Evolutionary conservation across 2,329 filamentous ascomycete genomes (phyloP).

Genomic region (Scedosporium aurantiacum): DNA sequence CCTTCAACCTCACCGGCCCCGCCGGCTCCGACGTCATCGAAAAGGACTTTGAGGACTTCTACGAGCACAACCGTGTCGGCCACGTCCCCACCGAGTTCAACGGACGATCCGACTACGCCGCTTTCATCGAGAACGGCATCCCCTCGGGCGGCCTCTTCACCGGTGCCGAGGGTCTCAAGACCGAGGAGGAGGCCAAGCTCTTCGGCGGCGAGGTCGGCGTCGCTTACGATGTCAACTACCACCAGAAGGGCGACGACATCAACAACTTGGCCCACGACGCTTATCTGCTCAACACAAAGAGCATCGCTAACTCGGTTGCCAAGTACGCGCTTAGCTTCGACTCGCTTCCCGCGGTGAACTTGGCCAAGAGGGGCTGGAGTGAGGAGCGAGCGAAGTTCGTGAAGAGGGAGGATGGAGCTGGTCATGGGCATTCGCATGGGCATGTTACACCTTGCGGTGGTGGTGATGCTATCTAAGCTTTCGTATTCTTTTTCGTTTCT

Average conservation of each 20-base stretch:
- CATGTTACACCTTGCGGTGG: constrained; percentile 21
- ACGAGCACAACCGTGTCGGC: constrained; percentile 29
- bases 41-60: constrained; percentile 47
- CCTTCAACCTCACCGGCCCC: constrained; percentile 43
- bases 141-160: constrained; percentile 60
- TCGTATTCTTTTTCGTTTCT: not conserved
- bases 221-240: constrained; percentile 34
- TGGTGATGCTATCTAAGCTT: constrained; percentile 6
- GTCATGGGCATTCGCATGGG: constrained; percentile 10
- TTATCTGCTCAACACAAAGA: constrained; percentile 32
- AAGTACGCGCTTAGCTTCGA: constrained; percentile 29
- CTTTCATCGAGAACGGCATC: constrained; percentile 55
- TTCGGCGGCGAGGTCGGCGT: constrained; percentile 52
- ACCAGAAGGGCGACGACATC: constrained; percentile 31
- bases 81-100: constrained; percentile 53
- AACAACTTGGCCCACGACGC: constrained; percentile 28
- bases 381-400: constrained; percentile 19
- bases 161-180: constrained; percentile 55
- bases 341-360: constrained; percentile 18
- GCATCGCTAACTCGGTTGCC: constrained; percentile 29
- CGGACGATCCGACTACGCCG: constrained; percentile 56
- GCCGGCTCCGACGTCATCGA: constrained; percentile 50
- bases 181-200: constrained; percentile 41
- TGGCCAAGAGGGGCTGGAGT: constrained; percentile 18
- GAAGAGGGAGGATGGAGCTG: constrained; percentile 13